These are phyloP conservation scores for Verticillium nubilum DNA, from an alignment of 2,329 filamentous ascomycete genomes.

Conservation along the genomic window DNA sequence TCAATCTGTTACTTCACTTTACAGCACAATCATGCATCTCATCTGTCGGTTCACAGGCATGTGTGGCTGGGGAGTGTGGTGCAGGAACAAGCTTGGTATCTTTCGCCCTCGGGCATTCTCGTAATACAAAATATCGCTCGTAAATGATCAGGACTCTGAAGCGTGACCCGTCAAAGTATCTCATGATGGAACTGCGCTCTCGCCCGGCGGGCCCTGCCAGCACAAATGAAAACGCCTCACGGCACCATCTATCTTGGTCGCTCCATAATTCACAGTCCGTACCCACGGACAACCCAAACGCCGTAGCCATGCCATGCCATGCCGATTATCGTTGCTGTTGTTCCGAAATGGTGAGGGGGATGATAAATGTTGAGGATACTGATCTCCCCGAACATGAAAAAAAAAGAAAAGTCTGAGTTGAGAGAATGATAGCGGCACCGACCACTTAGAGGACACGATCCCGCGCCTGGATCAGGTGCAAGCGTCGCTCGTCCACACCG, in stretches of 20 bases:
- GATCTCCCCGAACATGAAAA: neutral
- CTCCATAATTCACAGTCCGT: neutral
- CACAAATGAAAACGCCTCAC: neutral
- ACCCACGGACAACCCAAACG: neutral
- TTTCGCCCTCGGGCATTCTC: neutral
- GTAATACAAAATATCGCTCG: neutral
- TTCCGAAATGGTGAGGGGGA: neutral
- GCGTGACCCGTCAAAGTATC: too few species aligned
- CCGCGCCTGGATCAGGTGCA: constrained; percentile 29
- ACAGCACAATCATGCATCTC: neutral
- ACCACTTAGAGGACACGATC: constrained; percentile 21
- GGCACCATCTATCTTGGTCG: neutral
- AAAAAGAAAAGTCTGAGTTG: neutral
- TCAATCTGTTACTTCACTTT: neutral
- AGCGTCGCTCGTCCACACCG: constrained; percentile 17
- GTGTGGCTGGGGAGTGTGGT: neutral
- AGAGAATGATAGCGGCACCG: neutral
- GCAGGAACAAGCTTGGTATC: neutral
- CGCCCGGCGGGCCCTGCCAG: neutral
- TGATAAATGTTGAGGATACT: neutral
- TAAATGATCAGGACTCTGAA: neutral
- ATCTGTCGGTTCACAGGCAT: neutral
- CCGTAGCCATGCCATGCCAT: neutral
- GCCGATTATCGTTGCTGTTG: neutral
- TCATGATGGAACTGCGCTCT: too few species aligned